Evolutionary conservation across 2,329 filamentous ascomycete species (phyloP), one percentile per base, ranked within the genome.

Genomic region (Talaromyces albobiverticillius): DNA sequence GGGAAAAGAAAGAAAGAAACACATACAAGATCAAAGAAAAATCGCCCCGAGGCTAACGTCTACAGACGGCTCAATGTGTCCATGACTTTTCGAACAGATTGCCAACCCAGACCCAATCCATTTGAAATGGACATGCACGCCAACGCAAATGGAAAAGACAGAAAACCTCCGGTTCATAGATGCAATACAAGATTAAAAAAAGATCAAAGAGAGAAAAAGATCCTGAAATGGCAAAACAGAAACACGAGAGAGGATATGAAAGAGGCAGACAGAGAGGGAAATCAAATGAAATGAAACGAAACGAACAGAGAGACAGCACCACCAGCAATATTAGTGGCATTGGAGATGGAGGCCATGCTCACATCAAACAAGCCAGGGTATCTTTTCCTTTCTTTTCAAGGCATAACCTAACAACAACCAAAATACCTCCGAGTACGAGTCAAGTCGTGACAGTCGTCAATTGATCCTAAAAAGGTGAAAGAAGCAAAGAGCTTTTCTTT

Each of bases 281-380:
- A 22, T 18, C 10, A 32, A 20, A 16, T n/a, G 18, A 13, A 32
- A 22, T n/a, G 5, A 40, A 29, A 40, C 13, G 29, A 25, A 29
- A 16, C 7, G 11, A 36, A 4, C 31, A 40, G n/a, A n/a, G n/a
- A n/a, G n/a, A n/a, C n/a, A n/a, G n/a, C n/a, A n/a, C n/a, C 10
- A 40, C 14, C 32, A 41, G 46, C 18, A 43, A 36, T 29, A 50
- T 29, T 20, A 25, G 18, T 9, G 46, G 42, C 47, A 13, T 50
- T 49, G 29, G n/a, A 45, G 45, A 49, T 50, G 46, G 46, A 54
- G 46, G n/a, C 22, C 45, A 11, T 25, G 45, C 46, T 54, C 51
- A 49, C 46, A 50, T 49, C 52, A n/a, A 41, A 51, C 34, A 46
- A 54, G 50, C 40, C 42, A 38, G 46, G 47, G 34, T 46, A 51